Evolutionary conservation across 371 early-diverging fungal species (phyloP), one percentile per base, ranked within the genome.

Genomic region (Syncephalastrum monosporum): DNA sequence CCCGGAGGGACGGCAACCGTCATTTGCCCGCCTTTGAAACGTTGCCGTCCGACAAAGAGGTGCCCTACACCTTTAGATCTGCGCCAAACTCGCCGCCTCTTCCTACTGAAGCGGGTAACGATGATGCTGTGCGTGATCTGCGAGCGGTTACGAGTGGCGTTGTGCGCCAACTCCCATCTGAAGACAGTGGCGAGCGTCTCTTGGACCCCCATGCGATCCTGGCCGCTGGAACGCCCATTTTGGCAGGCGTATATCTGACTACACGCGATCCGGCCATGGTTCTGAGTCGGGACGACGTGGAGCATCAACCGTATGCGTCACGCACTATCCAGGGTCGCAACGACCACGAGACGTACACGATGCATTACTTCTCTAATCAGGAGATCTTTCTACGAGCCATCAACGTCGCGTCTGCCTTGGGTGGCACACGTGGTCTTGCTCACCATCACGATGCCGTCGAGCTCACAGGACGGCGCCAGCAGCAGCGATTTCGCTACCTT

Each of bases 281-380:
- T 19, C 38, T 33, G 38, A 33, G 38, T 10, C 38, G 38, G 10
- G 42, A 23, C 17, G 48, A 46, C 42, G 45, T 44, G 15, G 24
- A 55, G 1, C 24, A 29, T 4, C 19, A 44, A 44, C 49, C 49
- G 33, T 56, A 55, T 47, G 46, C 56, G 12, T 56, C 41, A 15
- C 55, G 61, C 27, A 42, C 27, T 13, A 44, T 61, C 25, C 45
- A 45, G 13, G 24, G 52, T 16, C 33, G 27, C 38, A 38, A 24
- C 29, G 27, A 42, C 6, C 15, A 41, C 17, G 23, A 47, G 25
- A 24, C 25, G 10, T 57, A 53, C 25, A 59, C 64, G 16, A 23
- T 64, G 6, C 64, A 64, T 52, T 64, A 59, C 17, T 64, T 56
- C 24, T 10, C 44, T 5, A 24, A 25, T 14, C 53, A 21, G 33